phyloP scores from a whole-genome alignment of 306 rosid species.

The Fagus sylvatica region DNA sequence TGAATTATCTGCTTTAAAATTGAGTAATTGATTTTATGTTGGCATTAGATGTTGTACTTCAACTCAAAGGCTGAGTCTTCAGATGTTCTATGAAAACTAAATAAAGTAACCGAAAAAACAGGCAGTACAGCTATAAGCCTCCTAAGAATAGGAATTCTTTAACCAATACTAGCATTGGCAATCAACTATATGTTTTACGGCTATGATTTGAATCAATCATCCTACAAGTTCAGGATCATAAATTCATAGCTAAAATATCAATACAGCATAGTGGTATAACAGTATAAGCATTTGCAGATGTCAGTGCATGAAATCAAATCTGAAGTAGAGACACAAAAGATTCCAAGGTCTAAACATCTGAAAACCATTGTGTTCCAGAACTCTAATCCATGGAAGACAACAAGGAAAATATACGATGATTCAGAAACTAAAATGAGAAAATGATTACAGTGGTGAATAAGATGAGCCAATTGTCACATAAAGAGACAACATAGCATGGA shows the following conservation, averaged over 20 bases:
- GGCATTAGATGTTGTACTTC: not conserved
- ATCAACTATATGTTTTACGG: not conserved
- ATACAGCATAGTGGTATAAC: not conserved
- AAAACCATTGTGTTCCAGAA: not conserved
- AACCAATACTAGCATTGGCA: not conserved
- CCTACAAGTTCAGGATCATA: not conserved
- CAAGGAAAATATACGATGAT: not conserved
- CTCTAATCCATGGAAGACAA: not conserved
- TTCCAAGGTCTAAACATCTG: not conserved
- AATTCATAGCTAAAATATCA: not conserved
- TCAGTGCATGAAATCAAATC: not conserved
- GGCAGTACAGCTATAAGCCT: not conserved
- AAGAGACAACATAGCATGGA: not conserved
- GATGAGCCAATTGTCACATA: not conserved
- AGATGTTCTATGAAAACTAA: not conserved
- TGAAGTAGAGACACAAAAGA: not conserved
- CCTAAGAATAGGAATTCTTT: not conserved
- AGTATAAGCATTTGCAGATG: not conserved
- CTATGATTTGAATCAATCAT: not conserved
- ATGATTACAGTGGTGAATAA: not conserved
- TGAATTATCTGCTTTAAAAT: no score
- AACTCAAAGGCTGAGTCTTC: not conserved
- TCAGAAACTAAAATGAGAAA: conserved; percentile 4
- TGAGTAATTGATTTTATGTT: no score
- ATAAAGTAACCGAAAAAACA: not conserved